Evolutionary conservation across 225 moss, liverwort and hornwort genomes (phyloP), one percentile per base, ranked within the genome.

Genomic region (Rhytidiadelphus loreus): DNA sequence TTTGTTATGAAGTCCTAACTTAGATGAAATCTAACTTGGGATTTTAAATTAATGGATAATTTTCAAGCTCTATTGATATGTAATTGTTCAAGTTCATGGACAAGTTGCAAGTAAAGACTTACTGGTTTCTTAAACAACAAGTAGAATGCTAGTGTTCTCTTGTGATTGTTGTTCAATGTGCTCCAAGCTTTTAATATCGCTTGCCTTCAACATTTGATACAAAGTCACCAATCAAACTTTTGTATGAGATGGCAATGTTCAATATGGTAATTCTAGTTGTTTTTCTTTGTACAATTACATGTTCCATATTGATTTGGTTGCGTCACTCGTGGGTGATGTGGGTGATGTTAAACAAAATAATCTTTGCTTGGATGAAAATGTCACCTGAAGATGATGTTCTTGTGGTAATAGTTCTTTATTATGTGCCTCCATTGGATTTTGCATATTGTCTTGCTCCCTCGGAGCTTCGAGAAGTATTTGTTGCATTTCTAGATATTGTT

Each of bases 341-440:
- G 2, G 0, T 86, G 15, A 75, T 14, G 3, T 35, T 39, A 29
- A 75, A 1, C 19, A 60, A 77, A 32, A 72, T 46, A 44, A 26
- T 20, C 25, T 9, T 30, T 48, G 1, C 15, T 78, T 73, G 7
- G 29, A 84, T 44, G 37, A 59, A 52, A 32, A 62, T 76, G n/a
- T 84, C 21, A 92, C 91, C 50, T 88, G 83, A 35, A 92, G 77
- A 19, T 82, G 70, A 16, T 90, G 41, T 19, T 88, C 82, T 88
- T 88, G 70, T 26, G 29, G 43, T 52, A 82, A 58, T 12, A 62
- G 8, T 71, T 86, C 83, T 55, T 33, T 23, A 11, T 28, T 61
- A 12, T 77, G 61, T 66, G 11, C 66, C 2, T 85, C 60, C 39
- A 79, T 71, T 1, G 41, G 16, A 72, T 84, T 74, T 3, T 79